A percentile compares a stretch with the other conserved stretches of the same genome.
Evolutionary conservation across 2,329 filamentous ascomycete genomes (phyloP).

Genomic region (Aschersonia sp.): DNA sequence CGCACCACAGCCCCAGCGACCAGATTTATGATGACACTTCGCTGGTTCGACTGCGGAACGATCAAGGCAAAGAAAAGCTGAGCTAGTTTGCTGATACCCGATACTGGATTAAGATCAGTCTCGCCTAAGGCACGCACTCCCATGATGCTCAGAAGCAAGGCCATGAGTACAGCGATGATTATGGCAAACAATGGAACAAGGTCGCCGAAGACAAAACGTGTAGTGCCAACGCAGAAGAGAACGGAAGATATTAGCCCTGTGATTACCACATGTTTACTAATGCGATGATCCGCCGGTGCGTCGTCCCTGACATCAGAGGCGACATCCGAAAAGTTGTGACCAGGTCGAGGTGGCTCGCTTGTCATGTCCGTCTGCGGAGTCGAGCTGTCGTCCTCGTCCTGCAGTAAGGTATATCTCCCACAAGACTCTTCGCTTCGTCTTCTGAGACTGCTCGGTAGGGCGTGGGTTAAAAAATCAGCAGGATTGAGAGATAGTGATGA

Average conservation of each 20-base stretch:
- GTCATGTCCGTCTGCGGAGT: neutral
- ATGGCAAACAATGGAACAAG: slow-evolving; percentile 69
- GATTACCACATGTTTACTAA: slow-evolving; percentile 55
- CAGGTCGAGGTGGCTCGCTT: neutral
- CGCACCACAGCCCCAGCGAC: slow-evolving; percentile 69
- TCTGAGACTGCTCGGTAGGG: no score
- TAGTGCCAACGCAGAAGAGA: slow-evolving; percentile 63
- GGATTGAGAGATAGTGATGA: neutral
- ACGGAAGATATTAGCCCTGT: slow-evolving; percentile 68
- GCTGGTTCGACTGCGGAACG: slow-evolving; percentile 64
- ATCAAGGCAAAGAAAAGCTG: slow-evolving; percentile 90
- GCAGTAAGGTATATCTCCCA: slow-evolving; percentile 6
- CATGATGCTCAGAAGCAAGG: slow-evolving; percentile 65
- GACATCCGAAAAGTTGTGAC: neutral
- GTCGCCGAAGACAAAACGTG: slow-evolving; percentile 69
- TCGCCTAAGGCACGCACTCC: slow-evolving; percentile 56
- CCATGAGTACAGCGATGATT: slow-evolving; percentile 67
- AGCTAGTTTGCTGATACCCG: slow-evolving; percentile 89
- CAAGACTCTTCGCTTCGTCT: no score
- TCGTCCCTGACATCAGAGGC: slow-evolving; percentile 43
- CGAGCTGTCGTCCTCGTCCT: neutral
- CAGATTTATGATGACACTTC: slow-evolving; percentile 87
- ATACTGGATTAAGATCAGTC: slow-evolving; percentile 92
- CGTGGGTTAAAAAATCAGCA: no score
- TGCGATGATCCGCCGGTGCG: slow-evolving; percentile 69